Evolutionary conservation across 768 basidiomycete genomes (phyloP).

Genomic region (Leccinellum luteum): DNA sequence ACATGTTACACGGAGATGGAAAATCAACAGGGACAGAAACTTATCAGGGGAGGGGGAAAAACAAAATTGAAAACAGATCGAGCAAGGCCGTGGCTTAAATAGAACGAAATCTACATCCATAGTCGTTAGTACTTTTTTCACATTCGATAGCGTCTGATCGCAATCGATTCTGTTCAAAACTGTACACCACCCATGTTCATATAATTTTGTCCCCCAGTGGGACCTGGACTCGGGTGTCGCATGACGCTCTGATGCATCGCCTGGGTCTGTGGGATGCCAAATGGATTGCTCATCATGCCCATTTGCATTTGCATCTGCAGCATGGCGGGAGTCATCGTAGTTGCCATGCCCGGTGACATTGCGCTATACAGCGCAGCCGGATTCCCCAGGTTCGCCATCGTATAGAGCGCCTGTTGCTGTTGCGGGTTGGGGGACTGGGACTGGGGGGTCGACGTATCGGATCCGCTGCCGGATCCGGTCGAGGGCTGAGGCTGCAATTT

Average conservation of each 20-base stretch:
- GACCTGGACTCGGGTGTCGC: slow-evolving; percentile 74
- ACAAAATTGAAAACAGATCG: slow-evolving; percentile 18
- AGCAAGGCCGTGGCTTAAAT: slow-evolving; percentile 12
- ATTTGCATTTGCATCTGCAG: slow-evolving; percentile 50
- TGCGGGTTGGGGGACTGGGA: slow-evolving; percentile 40
- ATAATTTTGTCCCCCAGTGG: slow-evolving; percentile 44
- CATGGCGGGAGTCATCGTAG: slow-evolving; percentile 32
- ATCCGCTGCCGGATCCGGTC: slow-evolving; percentile 25
- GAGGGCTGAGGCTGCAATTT: slow-evolving; percentile 47
- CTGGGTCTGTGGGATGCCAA: slow-evolving; percentile 55
- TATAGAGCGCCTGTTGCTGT: slow-evolving; percentile 50
- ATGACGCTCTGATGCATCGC: slow-evolving; percentile 86
- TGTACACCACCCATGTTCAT: slow-evolving; percentile 41
- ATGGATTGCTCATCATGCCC: slow-evolving; percentile 47
- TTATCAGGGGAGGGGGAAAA: neutral
- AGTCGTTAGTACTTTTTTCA: slow-evolving; percentile 12
- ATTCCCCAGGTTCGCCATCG: slow-evolving; percentile 39
- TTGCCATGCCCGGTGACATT: slow-evolving; percentile 32
- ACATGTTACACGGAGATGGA: slow-evolving; percentile 24
- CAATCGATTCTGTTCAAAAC: slow-evolving; percentile 23
- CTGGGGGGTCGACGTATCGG: slow-evolving; percentile 31
- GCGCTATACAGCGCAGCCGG: slow-evolving; percentile 42
- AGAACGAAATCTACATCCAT: slow-evolving; percentile 28
- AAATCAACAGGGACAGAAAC: slow-evolving; percentile 14
- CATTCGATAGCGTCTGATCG: slow-evolving; percentile 1